Evolutionary conservation across 78 protist genomes (phyloP).

Genomic region (Ministeria vibrans): DNA sequence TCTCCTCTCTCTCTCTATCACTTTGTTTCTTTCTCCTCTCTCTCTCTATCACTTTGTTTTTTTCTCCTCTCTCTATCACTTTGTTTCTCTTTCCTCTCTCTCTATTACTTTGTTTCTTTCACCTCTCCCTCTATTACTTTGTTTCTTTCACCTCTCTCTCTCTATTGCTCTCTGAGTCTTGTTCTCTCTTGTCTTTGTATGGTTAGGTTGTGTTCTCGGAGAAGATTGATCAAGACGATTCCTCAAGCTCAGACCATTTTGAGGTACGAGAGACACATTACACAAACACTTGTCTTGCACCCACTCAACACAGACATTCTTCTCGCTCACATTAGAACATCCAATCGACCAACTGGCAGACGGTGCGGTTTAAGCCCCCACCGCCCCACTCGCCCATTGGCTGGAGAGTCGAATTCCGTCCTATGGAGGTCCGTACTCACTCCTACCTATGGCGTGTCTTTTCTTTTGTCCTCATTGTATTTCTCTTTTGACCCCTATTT

Average conservation of each 20-base stretch:
- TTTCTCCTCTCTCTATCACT: too few relatives aligned
- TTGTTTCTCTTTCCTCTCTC: too few relatives aligned
- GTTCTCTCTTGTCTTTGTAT: background rate
- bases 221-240: background rate
- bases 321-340: constrained; percentile 42
- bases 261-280: background rate
- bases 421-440: constrained; percentile 68
- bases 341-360: constrained; percentile 95
- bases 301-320: too few relatives aligned
- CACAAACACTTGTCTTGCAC: too few relatives aligned
- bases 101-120: too few relatives aligned
- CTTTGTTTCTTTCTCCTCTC: background rate
- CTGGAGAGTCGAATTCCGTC: constrained; percentile 94
- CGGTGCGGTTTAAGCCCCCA: constrained; percentile 96
- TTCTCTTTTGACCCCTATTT: background rate
- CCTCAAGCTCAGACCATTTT: background rate
- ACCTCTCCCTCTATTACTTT: too few relatives aligned
- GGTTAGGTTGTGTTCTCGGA: background rate
- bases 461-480: background rate
- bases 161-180: background rate
- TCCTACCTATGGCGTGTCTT: background rate
- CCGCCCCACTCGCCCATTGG: constrained; percentile 72
- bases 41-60: too few relatives aligned
- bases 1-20: background rate
- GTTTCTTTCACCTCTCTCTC: too few relatives aligned